Percentiles rank a stretch among this genome's conserved stretches.
Conservation (phyloP, 2,329 filamentous ascomycete genomes). For the Curvularia lunata region DNA sequence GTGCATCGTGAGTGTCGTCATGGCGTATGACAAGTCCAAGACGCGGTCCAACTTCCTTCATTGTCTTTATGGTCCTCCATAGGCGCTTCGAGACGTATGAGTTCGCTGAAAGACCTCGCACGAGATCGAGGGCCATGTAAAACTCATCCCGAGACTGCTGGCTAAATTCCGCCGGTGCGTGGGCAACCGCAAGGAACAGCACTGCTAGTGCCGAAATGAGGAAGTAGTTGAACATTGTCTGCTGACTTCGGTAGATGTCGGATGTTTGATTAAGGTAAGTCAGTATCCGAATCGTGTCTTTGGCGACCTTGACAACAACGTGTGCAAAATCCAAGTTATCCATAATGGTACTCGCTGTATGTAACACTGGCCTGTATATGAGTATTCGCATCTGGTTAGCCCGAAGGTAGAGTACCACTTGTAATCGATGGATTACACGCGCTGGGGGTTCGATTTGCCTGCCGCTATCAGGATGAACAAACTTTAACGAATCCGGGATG, state of each 20-base stretch:
- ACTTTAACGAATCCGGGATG: constrained; percentile 68
- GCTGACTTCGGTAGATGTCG: constrained; percentile 72
- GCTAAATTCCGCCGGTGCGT: constrained; percentile 75
- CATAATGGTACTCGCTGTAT: constrained; percentile 83
- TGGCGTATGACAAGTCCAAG: constrained; percentile 64
- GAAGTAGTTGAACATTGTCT: constrained; percentile 83
- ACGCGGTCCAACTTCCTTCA: constrained; percentile 74
- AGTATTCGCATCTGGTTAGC: constrained; percentile 90
- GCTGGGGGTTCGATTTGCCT: constrained; percentile 54
- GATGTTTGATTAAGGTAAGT: constrained; percentile 74
- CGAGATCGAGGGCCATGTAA: constrained; percentile 76
- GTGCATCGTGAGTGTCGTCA: constrained; percentile 59
- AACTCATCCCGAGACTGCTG: constrained; percentile 74
- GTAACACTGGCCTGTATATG: constrained; percentile 85
- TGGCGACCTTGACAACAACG: constrained; percentile 74
- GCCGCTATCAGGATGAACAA: constrained; percentile 63
- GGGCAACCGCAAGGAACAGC: constrained; percentile 76
- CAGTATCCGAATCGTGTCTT: constrained; percentile 76
- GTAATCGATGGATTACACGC: constrained; percentile 74
- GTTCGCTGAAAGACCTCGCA: constrained; percentile 73
- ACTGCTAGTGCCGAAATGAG: constrained; percentile 76
- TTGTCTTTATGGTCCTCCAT: constrained; percentile 73
- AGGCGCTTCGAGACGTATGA: constrained; percentile 75
- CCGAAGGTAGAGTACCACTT: constrained; percentile 83
- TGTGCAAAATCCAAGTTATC: constrained; percentile 76